A percentile compares a stretch with the other conserved stretches of the same genome.
Evolutionary conservation across 495 filamentous ascomycete species (phyloP).

Genomic region (Daldinia vernicosa): DNA sequence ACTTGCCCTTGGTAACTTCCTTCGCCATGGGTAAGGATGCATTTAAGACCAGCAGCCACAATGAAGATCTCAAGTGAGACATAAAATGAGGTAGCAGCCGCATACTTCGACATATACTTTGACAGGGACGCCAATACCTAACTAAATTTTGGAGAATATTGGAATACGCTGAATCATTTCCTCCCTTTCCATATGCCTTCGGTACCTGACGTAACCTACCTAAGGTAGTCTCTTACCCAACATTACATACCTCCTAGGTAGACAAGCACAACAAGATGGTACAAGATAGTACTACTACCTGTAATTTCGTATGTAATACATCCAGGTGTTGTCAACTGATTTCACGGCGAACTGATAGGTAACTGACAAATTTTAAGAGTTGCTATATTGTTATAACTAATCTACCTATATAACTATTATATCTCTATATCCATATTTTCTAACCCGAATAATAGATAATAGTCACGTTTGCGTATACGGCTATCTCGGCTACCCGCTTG

Average conservation of each 20-base stretch:
- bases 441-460: neutral
- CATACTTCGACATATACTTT: neutral
- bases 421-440: neutral
- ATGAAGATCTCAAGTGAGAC: constrained; percentile 12
- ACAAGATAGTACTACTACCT: constrained; percentile 20
- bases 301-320: constrained; percentile 16
- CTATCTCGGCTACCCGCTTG: neutral
- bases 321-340: neutral
- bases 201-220: neutral
- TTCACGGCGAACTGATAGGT: neutral
- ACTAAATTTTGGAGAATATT: neutral
- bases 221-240: constrained; percentile 5
- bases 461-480: neutral
- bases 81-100: neutral
- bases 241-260: too few relatives aligned
- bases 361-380: neutral
- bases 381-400: neutral
- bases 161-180: constrained; percentile 5
- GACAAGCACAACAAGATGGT: constrained; percentile 18
- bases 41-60: constrained; percentile 8
- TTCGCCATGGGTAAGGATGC: neutral
- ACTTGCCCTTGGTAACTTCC: neutral
- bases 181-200: neutral
- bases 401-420: neutral
- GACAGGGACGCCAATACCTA: neutral